Evolutionary conservation across 768 basidiomycete genomes (phyloP), one percentile per base, ranked within the genome.

Genomic region (Tubosaeta sp.): DNA sequence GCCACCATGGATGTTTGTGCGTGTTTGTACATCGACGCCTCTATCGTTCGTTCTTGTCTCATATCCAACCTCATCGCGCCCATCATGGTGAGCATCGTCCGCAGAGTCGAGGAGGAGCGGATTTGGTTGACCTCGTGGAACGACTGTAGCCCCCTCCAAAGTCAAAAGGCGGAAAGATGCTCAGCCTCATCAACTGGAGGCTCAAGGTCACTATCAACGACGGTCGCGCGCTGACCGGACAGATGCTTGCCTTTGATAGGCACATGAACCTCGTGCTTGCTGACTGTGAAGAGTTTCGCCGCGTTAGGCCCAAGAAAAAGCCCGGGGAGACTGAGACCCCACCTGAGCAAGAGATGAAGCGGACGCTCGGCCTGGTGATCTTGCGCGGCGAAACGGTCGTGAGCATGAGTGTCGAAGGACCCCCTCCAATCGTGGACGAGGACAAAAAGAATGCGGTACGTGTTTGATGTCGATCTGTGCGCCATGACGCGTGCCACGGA

Each of bases 261-360:
- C 97, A 99, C 73, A 99, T 98, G 97, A 99, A 99, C 74, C 79
- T 99, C 61, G 97, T 99, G 42, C 75, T 99, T 50, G 94, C 95
- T 14, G 97, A 98, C 62, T 97, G 95, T 66, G 97, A 99, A 72
- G 97, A 99, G 72, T 99, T 98, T 68, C 76, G 97, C 63, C 84
- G 89, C 58, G 85, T 98, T 38, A 76, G 89, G 58, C 88, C 88
- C 35, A 97, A 98, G 79, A 93, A 93, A 77, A 90, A 95, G 75
- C 67, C 82, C 13, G 90, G 89, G 26, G 85, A 84, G 72, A 71
- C 65, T 35, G 90, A 86, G 67, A 79, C 83, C 5, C 83, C 81
- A 7, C 82, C 82, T 1, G 83, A 85, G 69, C 92, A 95, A 71
- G 95, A 98, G 76, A 86, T 97, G 79, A 99, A 98, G 72, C 85